Percentiles rank a stretch among this genome's conserved stretches.
These are phyloP conservation scores for Penicillium waksmanii DNA, from an alignment of 495 filamentous ascomycete species.

Conservation along the genomic window DNA sequence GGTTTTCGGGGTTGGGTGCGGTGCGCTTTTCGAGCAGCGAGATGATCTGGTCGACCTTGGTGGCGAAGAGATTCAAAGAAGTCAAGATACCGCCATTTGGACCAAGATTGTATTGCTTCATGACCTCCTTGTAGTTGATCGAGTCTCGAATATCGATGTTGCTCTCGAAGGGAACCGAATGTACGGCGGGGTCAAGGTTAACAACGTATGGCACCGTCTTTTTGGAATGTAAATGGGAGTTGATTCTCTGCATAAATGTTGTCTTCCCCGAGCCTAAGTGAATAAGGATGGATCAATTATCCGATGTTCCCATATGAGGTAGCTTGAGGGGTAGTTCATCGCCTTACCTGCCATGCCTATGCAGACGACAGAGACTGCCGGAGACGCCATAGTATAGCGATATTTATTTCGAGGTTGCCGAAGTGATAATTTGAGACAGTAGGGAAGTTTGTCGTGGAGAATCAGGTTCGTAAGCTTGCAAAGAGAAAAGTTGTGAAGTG, in stretches of 20 bases:
- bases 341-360: constrained; percentile 87
- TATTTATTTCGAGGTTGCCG: background rate
- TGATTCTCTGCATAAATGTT: constrained; percentile 98
- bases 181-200: constrained; percentile 95
- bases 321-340: constrained; percentile 7
- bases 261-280: constrained; percentile 89
- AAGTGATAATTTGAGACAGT: background rate
- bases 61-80: constrained; percentile 92
- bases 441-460: background rate
- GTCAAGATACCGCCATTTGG: constrained; percentile 99
- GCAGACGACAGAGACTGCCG: constrained; percentile 81
- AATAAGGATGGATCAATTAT: constrained; percentile 7
- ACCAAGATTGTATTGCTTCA: constrained; percentile 97
- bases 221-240: constrained; percentile 80
- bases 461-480: background rate
- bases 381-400: constrained; percentile 42
- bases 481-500: constrained; percentile 10
- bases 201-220: constrained; percentile 84
- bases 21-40: constrained; percentile 85
- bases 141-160: constrained; percentile 99
- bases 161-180: constrained; percentile 92
- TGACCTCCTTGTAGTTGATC: constrained; percentile 99
- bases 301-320: background rate
- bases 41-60: constrained; percentile 95
- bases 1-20: constrained; percentile 62